These are phyloP conservation scores for Rhizophora apiculata DNA, from an alignment of 345 rosid genomes.

Conservation along the genomic window DNA sequence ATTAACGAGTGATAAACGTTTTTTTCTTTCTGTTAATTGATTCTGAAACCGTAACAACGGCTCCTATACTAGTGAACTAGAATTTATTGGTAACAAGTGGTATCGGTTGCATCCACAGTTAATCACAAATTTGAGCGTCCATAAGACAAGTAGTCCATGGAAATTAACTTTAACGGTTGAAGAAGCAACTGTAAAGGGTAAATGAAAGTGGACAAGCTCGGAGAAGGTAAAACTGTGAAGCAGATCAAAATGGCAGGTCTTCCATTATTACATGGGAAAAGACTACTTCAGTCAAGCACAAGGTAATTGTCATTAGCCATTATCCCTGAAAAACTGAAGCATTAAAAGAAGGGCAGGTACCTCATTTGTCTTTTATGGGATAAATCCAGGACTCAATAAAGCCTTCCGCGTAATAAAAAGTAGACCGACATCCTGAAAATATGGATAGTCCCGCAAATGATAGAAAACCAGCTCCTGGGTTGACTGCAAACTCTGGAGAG, in stretches of 20 bases:
- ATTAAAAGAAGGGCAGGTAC: slow-evolving; percentile 7
- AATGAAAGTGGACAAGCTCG: not conserved
- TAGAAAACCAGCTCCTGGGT: slow-evolving; percentile 28
- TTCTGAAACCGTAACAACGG: too few species aligned
- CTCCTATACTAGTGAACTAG: too few species aligned
- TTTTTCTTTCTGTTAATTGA: too few species aligned
- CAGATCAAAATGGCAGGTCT: slow-evolving; percentile 14
- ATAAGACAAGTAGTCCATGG: too few species aligned
- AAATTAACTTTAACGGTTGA: too few species aligned
- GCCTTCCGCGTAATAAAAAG: slow-evolving; percentile 11
- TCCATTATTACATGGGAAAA: not conserved
- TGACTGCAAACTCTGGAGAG: slow-evolving; percentile 29
- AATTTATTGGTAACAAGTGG: too few species aligned
- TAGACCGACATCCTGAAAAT: slow-evolving; percentile 40
- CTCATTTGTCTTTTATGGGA: slow-evolving; percentile 38
- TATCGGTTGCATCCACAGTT: too few species aligned
- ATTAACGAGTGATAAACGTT: too few species aligned
- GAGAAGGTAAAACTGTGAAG: not conserved
- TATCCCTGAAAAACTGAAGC: not conserved
- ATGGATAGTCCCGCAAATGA: slow-evolving; percentile 32
- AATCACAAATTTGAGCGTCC: too few species aligned
- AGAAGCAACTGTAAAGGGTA: too few species aligned
- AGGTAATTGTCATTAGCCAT: slow-evolving; percentile 5
- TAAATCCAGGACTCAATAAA: slow-evolving; percentile 33
- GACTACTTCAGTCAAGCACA: not conserved